Conservation (phyloP, 1,284 basidiomycete genomes). For the Thecaphora thlaspeos region DNA sequence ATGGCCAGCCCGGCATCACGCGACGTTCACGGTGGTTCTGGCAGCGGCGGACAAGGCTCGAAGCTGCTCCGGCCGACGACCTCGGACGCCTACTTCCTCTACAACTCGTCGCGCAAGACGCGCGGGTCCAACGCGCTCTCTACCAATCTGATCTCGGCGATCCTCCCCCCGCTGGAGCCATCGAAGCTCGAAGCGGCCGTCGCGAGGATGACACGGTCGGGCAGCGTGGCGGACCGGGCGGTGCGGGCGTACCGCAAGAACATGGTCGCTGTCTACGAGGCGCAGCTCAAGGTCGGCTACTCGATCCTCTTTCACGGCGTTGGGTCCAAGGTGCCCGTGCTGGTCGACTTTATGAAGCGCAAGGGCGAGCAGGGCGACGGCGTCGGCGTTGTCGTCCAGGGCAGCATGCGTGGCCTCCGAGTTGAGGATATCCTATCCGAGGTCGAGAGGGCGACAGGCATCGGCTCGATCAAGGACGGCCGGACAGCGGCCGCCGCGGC, state of each 20-base stretch:
- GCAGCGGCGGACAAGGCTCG: constrained; percentile 1
- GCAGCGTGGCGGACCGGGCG: constrained; percentile 15
- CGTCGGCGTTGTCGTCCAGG: constrained; percentile 37
- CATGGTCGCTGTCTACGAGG: constrained; percentile 25
- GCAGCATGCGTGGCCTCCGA: constrained; percentile 33
- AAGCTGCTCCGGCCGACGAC: constrained; percentile 27
- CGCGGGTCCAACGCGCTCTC: constrained; percentile 21
- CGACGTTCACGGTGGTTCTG: too few relatives aligned
- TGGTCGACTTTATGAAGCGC: constrained; percentile 12
- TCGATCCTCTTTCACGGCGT: constrained; percentile 37
- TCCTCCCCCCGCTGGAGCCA: constrained; percentile 19
- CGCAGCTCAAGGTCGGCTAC: constrained; percentile 29
- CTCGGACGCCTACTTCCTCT: constrained; percentile 36
- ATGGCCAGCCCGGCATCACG: too few relatives aligned
- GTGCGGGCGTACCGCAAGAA: constrained; percentile 17
- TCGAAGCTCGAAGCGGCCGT: constrained; percentile 13
- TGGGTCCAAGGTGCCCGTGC: constrained; percentile 20
- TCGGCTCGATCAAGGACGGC: constrained; percentile 4
- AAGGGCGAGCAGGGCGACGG: constrained; percentile 30
- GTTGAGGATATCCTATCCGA: constrained; percentile 31
- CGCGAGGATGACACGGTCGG: constrained; percentile 5
- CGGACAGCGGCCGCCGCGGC: not conserved
- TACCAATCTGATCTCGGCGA: constrained; percentile 18
- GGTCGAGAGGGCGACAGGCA: constrained; percentile 20
- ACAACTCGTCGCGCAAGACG: constrained; percentile 29